A percentile compares a stretch with the other conserved stretches of the same genome.
phyloP scores from a whole-genome alignment of 2,329 filamentous ascomycete genomes.

The Blastomyces parvus region DNA sequence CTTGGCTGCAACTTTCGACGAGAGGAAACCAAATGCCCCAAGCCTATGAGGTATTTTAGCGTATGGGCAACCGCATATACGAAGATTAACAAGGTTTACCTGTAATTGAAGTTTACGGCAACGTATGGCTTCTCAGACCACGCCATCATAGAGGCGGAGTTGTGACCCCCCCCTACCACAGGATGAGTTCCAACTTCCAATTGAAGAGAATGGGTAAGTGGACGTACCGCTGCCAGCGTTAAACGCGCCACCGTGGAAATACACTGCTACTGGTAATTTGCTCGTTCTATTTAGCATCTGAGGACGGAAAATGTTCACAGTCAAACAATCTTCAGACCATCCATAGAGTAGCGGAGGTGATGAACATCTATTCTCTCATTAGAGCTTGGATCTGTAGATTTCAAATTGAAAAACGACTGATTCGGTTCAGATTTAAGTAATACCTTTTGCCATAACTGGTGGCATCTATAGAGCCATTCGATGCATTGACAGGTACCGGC shows the following conservation, averaged over 20 bases:
- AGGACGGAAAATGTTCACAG: constrained; percentile 34
- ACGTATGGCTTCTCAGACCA: constrained; percentile 41
- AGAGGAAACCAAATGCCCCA: constrained; percentile 55
- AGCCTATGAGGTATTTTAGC: constrained; percentile 18
- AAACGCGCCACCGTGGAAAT: constrained; percentile 35
- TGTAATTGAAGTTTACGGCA: constrained; percentile 39
- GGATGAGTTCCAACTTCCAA: background rate
- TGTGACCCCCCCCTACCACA: constrained; percentile 38
- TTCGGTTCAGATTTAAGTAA: background rate
- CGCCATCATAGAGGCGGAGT: constrained; percentile 53
- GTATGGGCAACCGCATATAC: background rate
- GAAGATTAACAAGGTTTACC: constrained; percentile 14
- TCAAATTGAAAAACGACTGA: background rate
- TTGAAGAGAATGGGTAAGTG: background rate
- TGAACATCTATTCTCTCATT: constrained; percentile 11
- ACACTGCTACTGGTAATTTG: constrained; percentile 34
- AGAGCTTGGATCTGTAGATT: background rate
- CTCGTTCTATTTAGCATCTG: constrained; percentile 13
- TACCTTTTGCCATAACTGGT: constrained; percentile 25
- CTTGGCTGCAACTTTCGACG: constrained; percentile 44
- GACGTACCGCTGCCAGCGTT: constrained; percentile 23
- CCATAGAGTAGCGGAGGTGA: constrained; percentile 20
- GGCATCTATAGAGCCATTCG: constrained; percentile 27
- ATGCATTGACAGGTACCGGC: constrained; percentile 24
- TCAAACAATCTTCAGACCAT: constrained; percentile 39